Percentiles rank a stretch among this genome's conserved stretches.
These are phyloP conservation scores for Cladobotryum mycophilum DNA, from an alignment of 2,329 filamentous ascomycete genomes.

Conservation along the genomic window DNA sequence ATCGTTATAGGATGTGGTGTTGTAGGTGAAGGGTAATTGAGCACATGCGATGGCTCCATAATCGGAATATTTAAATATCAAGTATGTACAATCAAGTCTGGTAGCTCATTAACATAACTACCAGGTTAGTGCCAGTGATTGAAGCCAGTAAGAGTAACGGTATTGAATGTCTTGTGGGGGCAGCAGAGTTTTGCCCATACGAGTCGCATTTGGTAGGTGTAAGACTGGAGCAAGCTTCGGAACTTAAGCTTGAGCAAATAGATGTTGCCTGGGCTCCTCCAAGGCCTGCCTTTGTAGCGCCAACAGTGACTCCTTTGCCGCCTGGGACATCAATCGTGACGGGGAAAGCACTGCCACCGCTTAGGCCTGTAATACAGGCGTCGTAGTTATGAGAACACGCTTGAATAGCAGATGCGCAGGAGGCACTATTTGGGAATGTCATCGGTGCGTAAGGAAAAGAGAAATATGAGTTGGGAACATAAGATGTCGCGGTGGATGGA, in stretches of 20 bases:
- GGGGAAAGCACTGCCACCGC: slow-evolving; percentile 35
- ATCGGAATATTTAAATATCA: too few relatives aligned
- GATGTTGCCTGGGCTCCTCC: slow-evolving; percentile 40
- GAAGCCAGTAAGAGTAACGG: neutral
- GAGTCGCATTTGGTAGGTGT: slow-evolving; percentile 34
- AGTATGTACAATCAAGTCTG: neutral
- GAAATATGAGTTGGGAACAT: slow-evolving; percentile 53
- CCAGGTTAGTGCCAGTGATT: neutral
- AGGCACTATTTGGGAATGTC: slow-evolving; percentile 43
- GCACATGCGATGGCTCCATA: too few relatives aligned
- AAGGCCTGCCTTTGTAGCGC: slow-evolving; percentile 33
- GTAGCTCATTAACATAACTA: neutral
- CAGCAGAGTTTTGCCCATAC: slow-evolving; percentile 14
- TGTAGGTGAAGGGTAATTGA: too few relatives aligned
- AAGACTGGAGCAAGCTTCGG: slow-evolving; percentile 43
- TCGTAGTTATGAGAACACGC: slow-evolving; percentile 50
- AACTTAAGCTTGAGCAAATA: slow-evolving; percentile 51
- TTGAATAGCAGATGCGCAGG: slow-evolving; percentile 45
- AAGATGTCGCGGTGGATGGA: slow-evolving; percentile 39
- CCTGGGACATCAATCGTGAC: slow-evolving; percentile 53
- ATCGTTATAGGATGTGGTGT: too few relatives aligned
- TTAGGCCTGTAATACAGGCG: slow-evolving; percentile 45
- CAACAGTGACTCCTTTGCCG: slow-evolving; percentile 47
- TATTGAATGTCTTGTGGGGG: neutral
- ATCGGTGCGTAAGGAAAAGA: slow-evolving; percentile 53